phyloP scores from a whole-genome alignment of 129 eudicot species.

The Smallanthus sonchifolius region DNA sequence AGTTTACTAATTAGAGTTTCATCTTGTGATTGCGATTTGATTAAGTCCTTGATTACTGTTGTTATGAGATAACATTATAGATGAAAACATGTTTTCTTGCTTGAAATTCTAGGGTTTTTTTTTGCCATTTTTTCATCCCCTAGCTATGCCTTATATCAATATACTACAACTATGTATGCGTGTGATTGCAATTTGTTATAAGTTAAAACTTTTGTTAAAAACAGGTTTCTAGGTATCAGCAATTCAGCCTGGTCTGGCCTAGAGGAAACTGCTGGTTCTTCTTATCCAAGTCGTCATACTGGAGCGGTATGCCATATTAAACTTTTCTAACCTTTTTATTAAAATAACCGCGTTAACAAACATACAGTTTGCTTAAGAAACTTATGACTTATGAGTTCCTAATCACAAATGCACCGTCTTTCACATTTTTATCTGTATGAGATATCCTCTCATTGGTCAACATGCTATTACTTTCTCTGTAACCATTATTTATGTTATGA shows the following conservation, averaged over 20 bases:
- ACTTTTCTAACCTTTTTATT: neutral
- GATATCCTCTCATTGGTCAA: neutral
- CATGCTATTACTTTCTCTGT: neutral
- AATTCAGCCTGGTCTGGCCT: constrained; percentile 74
- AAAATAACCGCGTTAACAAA: neutral
- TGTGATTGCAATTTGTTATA: neutral
- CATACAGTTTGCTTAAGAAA: neutral
- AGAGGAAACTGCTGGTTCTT: constrained; percentile 76
- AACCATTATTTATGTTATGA: constrained; percentile 15
- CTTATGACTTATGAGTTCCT: neutral
- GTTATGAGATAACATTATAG: neutral
- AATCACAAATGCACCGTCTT: neutral
- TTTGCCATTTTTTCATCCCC: neutral
- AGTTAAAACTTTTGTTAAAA: neutral
- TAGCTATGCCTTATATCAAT: neutral
- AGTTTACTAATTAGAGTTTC: neutral
- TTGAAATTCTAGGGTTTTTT: neutral
- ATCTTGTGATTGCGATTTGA: neutral
- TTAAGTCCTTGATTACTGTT: neutral
- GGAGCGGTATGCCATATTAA: constrained; percentile 61
- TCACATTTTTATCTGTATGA: neutral
- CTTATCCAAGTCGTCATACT: constrained; percentile 57
- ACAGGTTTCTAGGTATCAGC: constrained; percentile 68
- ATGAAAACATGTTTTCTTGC: neutral
- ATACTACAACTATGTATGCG: neutral